Evolutionary conservation across 2,329 filamentous ascomycete species (phyloP).

Genomic region (Beauveria scarabaeidicola): DNA sequence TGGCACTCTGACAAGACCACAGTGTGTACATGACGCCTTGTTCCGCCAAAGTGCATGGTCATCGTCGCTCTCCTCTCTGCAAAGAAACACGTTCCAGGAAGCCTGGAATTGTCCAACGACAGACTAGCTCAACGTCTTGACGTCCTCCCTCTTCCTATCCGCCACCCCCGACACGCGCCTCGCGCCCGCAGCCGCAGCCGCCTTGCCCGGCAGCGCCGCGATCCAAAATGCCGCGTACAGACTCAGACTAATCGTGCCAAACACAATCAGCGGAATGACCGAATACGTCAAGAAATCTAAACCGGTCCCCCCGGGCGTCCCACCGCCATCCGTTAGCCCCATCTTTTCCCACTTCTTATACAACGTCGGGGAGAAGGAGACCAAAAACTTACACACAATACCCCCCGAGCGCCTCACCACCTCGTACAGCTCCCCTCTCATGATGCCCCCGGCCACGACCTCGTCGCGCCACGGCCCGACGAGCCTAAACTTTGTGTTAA

Average conservation of each 20-base stretch:
- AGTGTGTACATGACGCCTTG: too few species aligned
- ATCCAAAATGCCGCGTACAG: conserved; percentile 17
- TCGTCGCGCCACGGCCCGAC: conserved; percentile 36
- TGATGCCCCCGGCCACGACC: conserved; percentile 25
- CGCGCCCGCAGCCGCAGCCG: neutral
- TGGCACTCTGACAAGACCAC: too few species aligned
- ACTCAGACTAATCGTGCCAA: conserved; percentile 24
- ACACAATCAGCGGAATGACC: conserved; percentile 26
- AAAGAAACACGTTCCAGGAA: too few species aligned
- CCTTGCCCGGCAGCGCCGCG: neutral
- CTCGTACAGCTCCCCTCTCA: conserved; percentile 33
- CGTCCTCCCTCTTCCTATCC: neutral
- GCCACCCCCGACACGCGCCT: neutral
- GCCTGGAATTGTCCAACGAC: neutral
- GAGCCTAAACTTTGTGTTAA: conserved; percentile 41
- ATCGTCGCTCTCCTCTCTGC: too few species aligned
- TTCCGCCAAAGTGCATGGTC: too few species aligned
- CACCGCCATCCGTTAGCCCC: neutral
- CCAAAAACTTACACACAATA: conserved; percentile 25
- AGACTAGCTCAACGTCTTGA: neutral
- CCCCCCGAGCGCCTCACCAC: conserved; percentile 30
- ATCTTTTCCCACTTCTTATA: neutral
- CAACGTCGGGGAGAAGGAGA: neutral
- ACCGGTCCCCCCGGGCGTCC: too few species aligned
- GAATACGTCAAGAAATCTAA: conserved; percentile 30